Evolutionary conservation across 306 rosid genomes (phyloP).

Genomic region (Glycyrrhiza uralensis): DNA sequence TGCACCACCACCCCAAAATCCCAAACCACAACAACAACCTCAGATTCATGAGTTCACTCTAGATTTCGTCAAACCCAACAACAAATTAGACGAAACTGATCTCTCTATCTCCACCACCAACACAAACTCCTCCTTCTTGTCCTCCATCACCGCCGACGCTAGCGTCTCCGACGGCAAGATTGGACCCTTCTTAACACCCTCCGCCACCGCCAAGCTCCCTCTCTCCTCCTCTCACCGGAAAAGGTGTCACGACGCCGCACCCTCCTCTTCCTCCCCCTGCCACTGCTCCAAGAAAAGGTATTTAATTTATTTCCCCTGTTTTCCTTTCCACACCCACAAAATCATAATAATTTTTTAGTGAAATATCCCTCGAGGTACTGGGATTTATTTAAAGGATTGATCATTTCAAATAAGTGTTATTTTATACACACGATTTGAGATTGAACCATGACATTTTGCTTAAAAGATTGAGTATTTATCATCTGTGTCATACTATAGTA

Average conservation of each 20-base stretch:
- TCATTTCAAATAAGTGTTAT: too few species aligned
- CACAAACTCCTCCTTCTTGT: conserved; percentile 57
- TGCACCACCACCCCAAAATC: conserved; percentile 38
- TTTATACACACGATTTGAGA: too few species aligned
- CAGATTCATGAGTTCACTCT: neutral
- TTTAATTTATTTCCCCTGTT: neutral
- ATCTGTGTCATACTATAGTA: too few species aligned
- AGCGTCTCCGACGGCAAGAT: conserved; percentile 68
- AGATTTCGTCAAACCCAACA: conserved; percentile 28
- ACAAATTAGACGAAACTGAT: conserved; percentile 30
- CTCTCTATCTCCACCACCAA: conserved; percentile 43
- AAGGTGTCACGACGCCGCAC: conserved; percentile 41
- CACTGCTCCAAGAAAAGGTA: conserved; percentile 86
- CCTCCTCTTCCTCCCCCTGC: conserved; percentile 43
- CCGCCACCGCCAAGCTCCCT: conserved; percentile 64
- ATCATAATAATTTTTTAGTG: too few species aligned
- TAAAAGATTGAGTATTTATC: too few species aligned
- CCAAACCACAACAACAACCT: neutral
- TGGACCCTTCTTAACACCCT: conserved; percentile 31
- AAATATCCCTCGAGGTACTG: too few species aligned
- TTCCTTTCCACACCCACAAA: too few species aligned
- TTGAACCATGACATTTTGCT: too few species aligned
- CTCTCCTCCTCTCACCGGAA: conserved; percentile 47
- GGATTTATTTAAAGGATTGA: too few species aligned
- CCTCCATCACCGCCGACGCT: conserved; percentile 70